Conservation (phyloP, 345 rosid species). For the Eucalyptus marginata region DNA sequence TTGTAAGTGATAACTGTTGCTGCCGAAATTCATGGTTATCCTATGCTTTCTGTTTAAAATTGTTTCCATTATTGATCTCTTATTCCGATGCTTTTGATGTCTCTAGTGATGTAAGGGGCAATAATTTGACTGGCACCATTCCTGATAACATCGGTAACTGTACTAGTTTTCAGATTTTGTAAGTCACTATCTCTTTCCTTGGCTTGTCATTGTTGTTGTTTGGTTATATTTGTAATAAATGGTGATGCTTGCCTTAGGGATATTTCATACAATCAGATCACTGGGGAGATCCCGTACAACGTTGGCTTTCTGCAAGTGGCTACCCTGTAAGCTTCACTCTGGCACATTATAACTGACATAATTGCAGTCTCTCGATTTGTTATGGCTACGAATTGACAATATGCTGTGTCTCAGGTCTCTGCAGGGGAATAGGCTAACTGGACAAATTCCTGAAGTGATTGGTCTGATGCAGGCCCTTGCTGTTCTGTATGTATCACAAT, state of each 20-base stretch:
- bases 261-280: constrained; percentile 72
- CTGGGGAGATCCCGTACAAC: constrained; percentile 89
- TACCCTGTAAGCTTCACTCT: constrained; percentile 50
- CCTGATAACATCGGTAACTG: constrained; percentile 95
- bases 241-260: constrained; percentile 30
- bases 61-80: neutral
- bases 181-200: constrained; percentile 1
- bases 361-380: neutral
- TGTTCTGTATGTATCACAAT: constrained; percentile 50
- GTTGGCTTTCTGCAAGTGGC: constrained; percentile 97
- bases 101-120: constrained; percentile 90
- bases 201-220: neutral
- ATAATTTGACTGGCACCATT: constrained; percentile 65
- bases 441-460: constrained; percentile 79
- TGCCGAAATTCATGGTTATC: neutral
- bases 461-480: constrained; percentile 99
- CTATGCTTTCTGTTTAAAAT: neutral
- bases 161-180: constrained; percentile 92
- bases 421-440: constrained; percentile 72
- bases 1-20: constrained; percentile 46
- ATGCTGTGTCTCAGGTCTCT: constrained; percentile 47
- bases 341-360: neutral
- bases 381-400: neutral
- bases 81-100: neutral
- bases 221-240: neutral